Base-by-base conservation (phyloP, 495 filamentous ascomycete species). In the Lasiosphaeris hirsuta region DNA sequence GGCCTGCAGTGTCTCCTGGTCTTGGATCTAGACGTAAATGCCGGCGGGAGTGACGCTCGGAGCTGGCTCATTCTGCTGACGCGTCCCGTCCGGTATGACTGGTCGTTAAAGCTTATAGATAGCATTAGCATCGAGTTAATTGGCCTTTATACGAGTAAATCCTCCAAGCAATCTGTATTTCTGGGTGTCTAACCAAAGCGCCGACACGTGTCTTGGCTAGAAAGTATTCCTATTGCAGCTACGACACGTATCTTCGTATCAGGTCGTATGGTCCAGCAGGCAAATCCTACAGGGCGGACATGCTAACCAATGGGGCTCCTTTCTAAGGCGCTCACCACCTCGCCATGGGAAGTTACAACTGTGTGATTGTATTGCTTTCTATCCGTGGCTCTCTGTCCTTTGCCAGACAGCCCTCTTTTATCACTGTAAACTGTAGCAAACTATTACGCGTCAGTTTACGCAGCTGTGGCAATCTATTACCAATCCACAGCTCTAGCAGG, bases 221-320 rank as follows among this genome's bases (percentile, higher is more conserved):
- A 45, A 45, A 45, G 42, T 4, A 15, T 45, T 45, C 13, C 2
- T 45, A 6, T 45, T 45, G 15, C 13, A 45, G 42, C 17, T n/a
- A 18, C 17, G 42, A 4, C 8, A 45, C 42, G 3, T 45, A 3
- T 45, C 42, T 45, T n/a, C 15, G 42, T 45, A 45, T 45, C 42
- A 45, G 13, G 42, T n/a, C 18, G 42, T 45, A 45, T 45, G n/a
- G n/a, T n/a, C n/a, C n/a, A n/a, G n/a, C 13, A 45, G 42, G 42
- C 42, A 45, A 45, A 45, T 45, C 42, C 42, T 45, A n/a, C 42
- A 45, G 42, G 42, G 42, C 42, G 42, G 42, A 45, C 42, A 9
- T 45, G 10, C 42, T 8, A 45, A 45, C 42, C 42, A 45, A 45
- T 45, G 42, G 15, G 15, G 42, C 42, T 45, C 42, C n/a, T 45